Evolutionary conservation across 2,329 filamentous ascomycete genomes (phyloP).

Genomic region (Aspergillus aculeatinus): DNA sequence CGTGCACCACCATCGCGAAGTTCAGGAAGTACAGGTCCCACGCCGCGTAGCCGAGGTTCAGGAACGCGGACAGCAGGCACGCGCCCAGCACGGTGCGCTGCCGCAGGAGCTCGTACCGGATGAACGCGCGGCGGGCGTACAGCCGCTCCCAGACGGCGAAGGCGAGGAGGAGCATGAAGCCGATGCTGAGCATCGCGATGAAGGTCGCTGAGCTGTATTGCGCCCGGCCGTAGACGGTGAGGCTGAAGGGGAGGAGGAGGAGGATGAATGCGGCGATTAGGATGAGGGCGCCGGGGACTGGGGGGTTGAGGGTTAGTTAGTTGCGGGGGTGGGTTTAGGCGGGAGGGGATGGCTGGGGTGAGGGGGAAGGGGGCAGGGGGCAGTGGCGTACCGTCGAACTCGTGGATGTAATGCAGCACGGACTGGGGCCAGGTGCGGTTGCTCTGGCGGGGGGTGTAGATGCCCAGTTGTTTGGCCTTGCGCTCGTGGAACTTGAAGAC

Average conservation of each 20-base stretch:
- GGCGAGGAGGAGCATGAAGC: slow-evolving; percentile 51
- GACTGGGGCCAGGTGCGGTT: slow-evolving; percentile 51
- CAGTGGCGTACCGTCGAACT: slow-evolving; percentile 61
- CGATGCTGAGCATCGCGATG: slow-evolving; percentile 55
- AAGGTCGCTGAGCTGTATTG: slow-evolving; percentile 49
- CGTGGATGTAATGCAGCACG: slow-evolving; percentile 55
- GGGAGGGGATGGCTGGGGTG: too few relatives aligned
- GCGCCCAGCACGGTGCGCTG: slow-evolving; percentile 54
- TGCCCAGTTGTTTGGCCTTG: slow-evolving; percentile 57
- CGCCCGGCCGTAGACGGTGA: slow-evolving; percentile 43
- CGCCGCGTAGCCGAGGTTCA: slow-evolving; percentile 53
- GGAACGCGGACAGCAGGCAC: slow-evolving; percentile 49
- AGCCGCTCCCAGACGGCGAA: slow-evolving; percentile 58
- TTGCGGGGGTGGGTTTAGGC: too few relatives aligned
- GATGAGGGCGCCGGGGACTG: slow-evolving; percentile 59
- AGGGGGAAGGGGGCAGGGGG: too few relatives aligned
- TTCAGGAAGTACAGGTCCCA: slow-evolving; percentile 57
- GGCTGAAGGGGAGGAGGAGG: slow-evolving; percentile 65
- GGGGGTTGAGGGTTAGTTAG: slow-evolving; percentile 37
- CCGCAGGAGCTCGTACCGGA: slow-evolving; percentile 53
- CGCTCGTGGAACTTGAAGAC: slow-evolving; percentile 57
- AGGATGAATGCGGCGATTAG: slow-evolving; percentile 61
- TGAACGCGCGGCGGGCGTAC: slow-evolving; percentile 53
- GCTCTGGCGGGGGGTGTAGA: slow-evolving; percentile 47
- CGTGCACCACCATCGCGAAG: slow-evolving; percentile 56